A percentile compares a stretch with the other conserved stretches of the same genome.
These are phyloP conservation scores for Coprinopsis sp. DNA, from an alignment of 768 basidiomycete genomes.

Conservation along the genomic window DNA sequence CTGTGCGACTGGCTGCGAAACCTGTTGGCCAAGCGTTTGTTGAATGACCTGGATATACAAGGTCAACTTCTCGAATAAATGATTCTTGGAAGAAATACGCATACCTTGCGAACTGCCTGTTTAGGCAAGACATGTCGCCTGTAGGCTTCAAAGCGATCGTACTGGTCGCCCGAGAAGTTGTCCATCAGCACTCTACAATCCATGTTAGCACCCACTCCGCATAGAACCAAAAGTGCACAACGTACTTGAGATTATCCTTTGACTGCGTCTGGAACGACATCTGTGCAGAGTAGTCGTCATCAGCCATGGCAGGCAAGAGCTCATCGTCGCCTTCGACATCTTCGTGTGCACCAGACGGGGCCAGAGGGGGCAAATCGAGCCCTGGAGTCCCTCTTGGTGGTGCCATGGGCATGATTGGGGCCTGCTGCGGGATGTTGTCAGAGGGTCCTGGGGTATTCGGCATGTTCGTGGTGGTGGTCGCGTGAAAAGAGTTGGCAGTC, in stretches of 20 bases:
- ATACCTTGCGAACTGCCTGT: conserved; percentile 74
- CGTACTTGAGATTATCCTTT: conserved; percentile 79
- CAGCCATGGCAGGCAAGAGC: conserved; percentile 78
- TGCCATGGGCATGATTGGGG: too few species aligned
- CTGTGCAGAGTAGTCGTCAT: conserved; percentile 84
- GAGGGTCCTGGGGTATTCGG: too few species aligned
- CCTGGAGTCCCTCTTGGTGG: conserved; percentile 14
- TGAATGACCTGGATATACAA: conserved; percentile 63
- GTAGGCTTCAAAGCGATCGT: conserved; percentile 88
- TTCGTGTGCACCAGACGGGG: conserved; percentile 28
- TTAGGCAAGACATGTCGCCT: conserved; percentile 80
- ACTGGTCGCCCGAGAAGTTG: conserved; percentile 78
- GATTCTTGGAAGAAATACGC: conserved; percentile 8
- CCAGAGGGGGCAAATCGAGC: conserved; percentile 13
- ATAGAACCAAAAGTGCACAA: not conserved
- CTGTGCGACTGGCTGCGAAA: conserved; percentile 83
- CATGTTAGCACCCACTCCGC: not conserved
- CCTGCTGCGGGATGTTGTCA: too few species aligned
- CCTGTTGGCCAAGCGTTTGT: conserved; percentile 74
- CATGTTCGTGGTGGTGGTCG: too few species aligned
- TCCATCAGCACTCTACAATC: conserved; percentile 74
- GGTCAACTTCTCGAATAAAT: not conserved
- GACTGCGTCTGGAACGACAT: conserved; percentile 82
- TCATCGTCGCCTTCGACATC: conserved; percentile 79
- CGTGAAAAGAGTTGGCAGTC: too few species aligned